phyloP scores from a whole-genome alignment of 1,284 basidiomycete species.

The Pisolithus thermaeus region DNA sequence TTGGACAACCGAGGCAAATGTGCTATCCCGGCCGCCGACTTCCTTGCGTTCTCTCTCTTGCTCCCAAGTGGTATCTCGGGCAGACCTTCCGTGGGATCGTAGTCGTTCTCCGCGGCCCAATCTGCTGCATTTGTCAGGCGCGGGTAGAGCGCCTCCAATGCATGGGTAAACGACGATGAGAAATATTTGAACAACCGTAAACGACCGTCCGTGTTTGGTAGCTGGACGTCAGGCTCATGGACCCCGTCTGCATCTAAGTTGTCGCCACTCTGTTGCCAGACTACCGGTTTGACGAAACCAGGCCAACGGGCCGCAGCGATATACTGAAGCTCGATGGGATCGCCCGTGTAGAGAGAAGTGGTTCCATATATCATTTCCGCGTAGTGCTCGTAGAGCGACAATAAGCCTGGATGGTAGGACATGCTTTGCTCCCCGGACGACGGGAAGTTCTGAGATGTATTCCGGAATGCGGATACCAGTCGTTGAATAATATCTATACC shows the following conservation, averaged over 20 bases:
- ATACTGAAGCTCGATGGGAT: constrained; percentile 69
- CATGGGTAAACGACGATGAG: constrained; percentile 51
- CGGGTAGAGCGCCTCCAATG: constrained; percentile 61
- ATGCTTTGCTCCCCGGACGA: constrained; percentile 20
- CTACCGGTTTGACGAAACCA: constrained; percentile 61
- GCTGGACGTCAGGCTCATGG: constrained; percentile 25
- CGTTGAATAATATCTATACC: constrained; percentile 27
- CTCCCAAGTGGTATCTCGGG: constrained; percentile 7
- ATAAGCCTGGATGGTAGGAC: constrained; percentile 49
- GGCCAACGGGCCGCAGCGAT: constrained; percentile 79
- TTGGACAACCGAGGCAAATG: constrained; percentile 57
- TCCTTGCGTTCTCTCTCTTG: constrained; percentile 10
- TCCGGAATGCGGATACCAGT: constrained; percentile 20
- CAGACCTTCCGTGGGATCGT: constrained; percentile 20
- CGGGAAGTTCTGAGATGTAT: constrained; percentile 24
- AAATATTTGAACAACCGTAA: constrained; percentile 59
- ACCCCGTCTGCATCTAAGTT: constrained; percentile 18
- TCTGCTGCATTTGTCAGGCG: constrained; percentile 53
- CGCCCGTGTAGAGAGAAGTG: constrained; percentile 60
- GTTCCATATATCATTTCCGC: constrained; percentile 57
- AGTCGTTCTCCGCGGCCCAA: constrained; percentile 49
- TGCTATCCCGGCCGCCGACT: constrained; percentile 13
- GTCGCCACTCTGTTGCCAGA: constrained; percentile 43
- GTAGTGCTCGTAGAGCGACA: constrained; percentile 63
- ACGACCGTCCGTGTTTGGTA: constrained; percentile 47